phyloP scores from a whole-genome alignment of 495 filamentous ascomycete genomes.

The Penicillium turbatum region DNA sequence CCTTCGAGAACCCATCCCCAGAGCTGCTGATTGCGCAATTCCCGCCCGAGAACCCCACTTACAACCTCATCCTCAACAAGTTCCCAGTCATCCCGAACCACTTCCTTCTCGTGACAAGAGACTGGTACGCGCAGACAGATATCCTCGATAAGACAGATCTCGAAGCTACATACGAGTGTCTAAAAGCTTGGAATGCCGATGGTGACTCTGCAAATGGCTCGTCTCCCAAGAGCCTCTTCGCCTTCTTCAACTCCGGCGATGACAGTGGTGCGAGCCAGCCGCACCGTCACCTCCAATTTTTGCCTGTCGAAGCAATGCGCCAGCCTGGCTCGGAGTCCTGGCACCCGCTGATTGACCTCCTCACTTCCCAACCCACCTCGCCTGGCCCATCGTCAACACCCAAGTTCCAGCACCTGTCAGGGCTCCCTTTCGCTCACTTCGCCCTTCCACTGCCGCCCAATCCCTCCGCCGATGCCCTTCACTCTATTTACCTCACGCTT shows the following conservation, averaged over 20 bases:
- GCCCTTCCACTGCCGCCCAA: conserved; percentile 39
- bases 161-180: conserved; percentile 57
- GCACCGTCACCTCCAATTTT: conserved; percentile 74
- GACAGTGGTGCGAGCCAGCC: conserved; percentile 76
- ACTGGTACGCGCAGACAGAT: conserved; percentile 64
- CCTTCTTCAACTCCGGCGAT: conserved; percentile 79
- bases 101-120: conserved; percentile 70
- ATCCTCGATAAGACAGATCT: conserved; percentile 64
- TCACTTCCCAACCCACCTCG: conserved; percentile 22
- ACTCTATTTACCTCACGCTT: conserved; percentile 47
- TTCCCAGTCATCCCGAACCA: conserved; percentile 76
- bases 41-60: conserved; percentile 45
- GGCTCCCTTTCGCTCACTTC: conserved; percentile 52
- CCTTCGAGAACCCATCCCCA: conserved; percentile 63
- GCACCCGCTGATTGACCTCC: conserved; percentile 53
- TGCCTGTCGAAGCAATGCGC: conserved; percentile 66
- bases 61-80: conserved; percentile 75
- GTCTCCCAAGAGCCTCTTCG: conserved; percentile 50
- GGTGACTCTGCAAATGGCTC: background rate
- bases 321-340: conserved; percentile 43
- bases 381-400: conserved; percentile 2
- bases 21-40: conserved; percentile 60
- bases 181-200: conserved; percentile 53
- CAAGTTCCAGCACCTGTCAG: conserved; percentile 24
- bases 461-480: conserved; percentile 37